These are phyloP conservation scores for Hirsutella minnesotensis DNA, from an alignment of 2,329 filamentous ascomycete species.

Conservation along the genomic window DNA sequence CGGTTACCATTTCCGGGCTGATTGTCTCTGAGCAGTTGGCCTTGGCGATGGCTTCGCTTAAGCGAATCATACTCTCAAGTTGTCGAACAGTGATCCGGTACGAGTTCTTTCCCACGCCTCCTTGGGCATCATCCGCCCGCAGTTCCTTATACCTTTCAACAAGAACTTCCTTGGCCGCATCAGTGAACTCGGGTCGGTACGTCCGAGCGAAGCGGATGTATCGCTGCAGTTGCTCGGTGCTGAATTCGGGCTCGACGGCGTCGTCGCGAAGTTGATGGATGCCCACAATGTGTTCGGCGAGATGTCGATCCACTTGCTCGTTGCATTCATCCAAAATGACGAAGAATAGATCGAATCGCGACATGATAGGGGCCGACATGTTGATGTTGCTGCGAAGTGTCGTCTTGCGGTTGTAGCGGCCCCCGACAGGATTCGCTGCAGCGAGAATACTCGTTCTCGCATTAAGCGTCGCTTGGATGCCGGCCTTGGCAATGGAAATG, in stretches of 20 bases:
- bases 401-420: constrained; percentile 93
- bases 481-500: constrained; percentile 96
- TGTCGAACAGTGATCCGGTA: constrained; percentile 97
- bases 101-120: constrained; percentile 84
- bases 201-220: constrained; percentile 95
- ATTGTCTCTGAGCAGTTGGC: constrained; percentile 93
- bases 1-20: constrained; percentile 70
- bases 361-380: constrained; percentile 99
- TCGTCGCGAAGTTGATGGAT: constrained; percentile 89
- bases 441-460: constrained; percentile 91
- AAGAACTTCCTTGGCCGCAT: constrained; percentile 72
- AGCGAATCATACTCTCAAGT: constrained; percentile 86
- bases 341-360: constrained; percentile 97
- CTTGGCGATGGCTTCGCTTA: constrained; percentile 96
- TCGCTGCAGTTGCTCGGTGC: constrained; percentile 88
- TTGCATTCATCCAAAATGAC: constrained; percentile 96
- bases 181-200: constrained; percentile 85
- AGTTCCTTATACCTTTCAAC: constrained; percentile 95
- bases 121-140: constrained; percentile 83
- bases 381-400: constrained; percentile 93
- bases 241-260: constrained; percentile 85
- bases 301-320: constrained; percentile 76
- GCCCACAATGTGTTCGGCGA: constrained; percentile 88
- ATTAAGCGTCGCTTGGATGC: constrained; percentile 95
- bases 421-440: constrained; percentile 89